Evolutionary conservation across 495 filamentous ascomycete genomes (phyloP), one percentile per base, ranked within the genome.

Genomic region (Aspergillus leporis): DNA sequence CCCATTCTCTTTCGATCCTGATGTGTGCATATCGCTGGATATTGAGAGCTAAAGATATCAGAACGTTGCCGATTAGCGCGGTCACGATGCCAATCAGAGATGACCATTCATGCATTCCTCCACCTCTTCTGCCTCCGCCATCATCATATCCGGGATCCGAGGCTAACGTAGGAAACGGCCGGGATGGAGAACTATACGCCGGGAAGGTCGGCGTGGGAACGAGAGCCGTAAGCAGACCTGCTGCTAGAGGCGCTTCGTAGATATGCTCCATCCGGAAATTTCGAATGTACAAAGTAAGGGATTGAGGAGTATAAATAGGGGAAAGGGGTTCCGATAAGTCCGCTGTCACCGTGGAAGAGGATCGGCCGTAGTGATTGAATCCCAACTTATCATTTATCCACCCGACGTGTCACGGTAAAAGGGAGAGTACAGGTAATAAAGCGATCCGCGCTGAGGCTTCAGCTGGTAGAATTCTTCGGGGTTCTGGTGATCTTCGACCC

Each of bases 1-100:
- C 84, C 52, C 79, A 83, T 70, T 88, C 84, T 57, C 77, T 70
- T 18, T 83, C 80, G 51, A 98, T 81, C 38, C 89, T 83, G 55
- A 94, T 90, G 69, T 98, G 94, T 18, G 93, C 92, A 70, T 97
- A 97, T 53, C 95, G 90, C 71, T 98, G 94, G 48, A 94, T 91
- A 63, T 98, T 98, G 56, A 98, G 89, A 14, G 94, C 94, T 54
- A 98, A 81, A 5, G 93, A 95, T 38, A 98, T 98, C 54, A 98
- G 78, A 34, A 97, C 80, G 70, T 97, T 98, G 34, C 94, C 94
- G 49, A 84, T 78, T 68, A 98, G 92, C 40, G 94, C 93, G 1
- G 93, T 93, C 48, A 92, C 71, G 65, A 98, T 97, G 64, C 94
- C 94, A 65, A 98, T 98, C 56, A 97, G 74, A 1, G 91, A 93